These are phyloP conservation scores for Pleurotus platypus DNA, from an alignment of 768 basidiomycete species.

Conservation along the genomic window DNA sequence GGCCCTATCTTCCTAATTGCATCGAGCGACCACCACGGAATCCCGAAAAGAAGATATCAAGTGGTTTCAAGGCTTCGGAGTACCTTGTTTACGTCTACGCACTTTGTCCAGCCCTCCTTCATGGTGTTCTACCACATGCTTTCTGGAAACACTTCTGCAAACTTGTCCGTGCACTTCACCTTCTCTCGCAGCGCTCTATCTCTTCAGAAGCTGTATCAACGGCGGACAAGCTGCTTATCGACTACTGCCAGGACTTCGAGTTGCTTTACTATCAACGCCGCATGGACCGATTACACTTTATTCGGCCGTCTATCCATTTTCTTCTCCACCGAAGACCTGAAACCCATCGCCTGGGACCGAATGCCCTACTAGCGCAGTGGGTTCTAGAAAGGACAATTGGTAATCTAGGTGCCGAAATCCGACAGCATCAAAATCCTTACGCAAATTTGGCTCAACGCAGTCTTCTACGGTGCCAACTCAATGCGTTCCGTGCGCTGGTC, in stretches of 20 bases:
- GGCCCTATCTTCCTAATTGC: constrained; percentile 22
- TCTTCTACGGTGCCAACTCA: too few species aligned
- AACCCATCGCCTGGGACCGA: too few species aligned
- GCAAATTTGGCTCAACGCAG: too few species aligned
- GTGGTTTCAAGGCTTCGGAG: constrained; percentile 16
- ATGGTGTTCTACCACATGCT: constrained; percentile 4
- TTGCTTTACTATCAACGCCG: constrained; percentile 15
- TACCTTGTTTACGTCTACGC: constrained; percentile 12
- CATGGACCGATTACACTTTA: constrained; percentile 15
- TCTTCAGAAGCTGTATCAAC: not conserved
- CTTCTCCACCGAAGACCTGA: too few species aligned
- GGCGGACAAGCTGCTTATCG: constrained; percentile 4
- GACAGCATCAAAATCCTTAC: too few species aligned
- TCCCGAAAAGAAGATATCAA: constrained; percentile 25
- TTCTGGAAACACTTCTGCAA: constrained; percentile 15
- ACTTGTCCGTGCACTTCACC: constrained; percentile 10
- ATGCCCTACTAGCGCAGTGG: too few species aligned
- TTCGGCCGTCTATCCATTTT: too few species aligned
- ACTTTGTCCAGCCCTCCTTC: constrained; percentile 12
- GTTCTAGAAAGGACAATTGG: too few species aligned
- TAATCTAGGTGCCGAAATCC: too few species aligned
- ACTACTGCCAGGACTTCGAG: constrained; percentile 15
- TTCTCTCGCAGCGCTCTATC: constrained; percentile 9
- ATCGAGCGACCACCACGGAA: constrained; percentile 30
- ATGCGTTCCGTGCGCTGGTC: too few species aligned